Evolutionary conservation across 257 asterid genomes (phyloP), one percentile per base, ranked within the genome.

Genomic region (Lycium ferocissimum): DNA sequence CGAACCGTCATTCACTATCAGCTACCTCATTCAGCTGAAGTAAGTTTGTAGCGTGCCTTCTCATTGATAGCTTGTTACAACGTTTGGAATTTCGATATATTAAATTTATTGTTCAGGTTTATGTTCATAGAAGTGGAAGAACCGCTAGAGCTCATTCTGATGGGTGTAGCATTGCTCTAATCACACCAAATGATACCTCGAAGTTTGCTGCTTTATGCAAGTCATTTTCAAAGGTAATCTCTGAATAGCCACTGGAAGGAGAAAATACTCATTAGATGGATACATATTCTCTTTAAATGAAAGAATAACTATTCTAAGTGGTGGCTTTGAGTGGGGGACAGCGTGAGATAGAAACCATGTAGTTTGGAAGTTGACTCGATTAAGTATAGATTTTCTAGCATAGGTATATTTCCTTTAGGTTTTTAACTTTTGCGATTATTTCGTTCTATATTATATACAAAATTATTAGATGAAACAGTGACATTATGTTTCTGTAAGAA

Each of bases 51-150:
- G 15, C 85, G 35, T 84, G 81, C 76, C 83, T 56, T 17, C 81
- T 83, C 84, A 20, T 80, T 62, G 37, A 58, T 83, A 49, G 51
- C 51, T 69, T 75, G 35, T 71, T 14, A 84, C n/a, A 8, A 40
- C 33, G 0, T 83, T 59, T 66, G 9, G 80, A 76, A 62, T 84
- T 57, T 53, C 71, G 65, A 86, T 86, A 76, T 86, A 58, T 20
- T 51, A 75, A 33, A 7, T 67, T 86, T 83, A 37, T 88, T 90
- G 76, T 81, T 85, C 54, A 95, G 99, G 91, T 96, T 40, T 96
- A 96, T 84, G 98, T 96, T 87, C 98, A 96, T 87, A 89, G 99
- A 89, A 93, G 99, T 85, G 98, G 98, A 90, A 91, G 99, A 92
- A 96, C 99, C 79, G 99, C 99, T n/a, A 92, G 99, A 85, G 98